Conservation (phyloP, 2,329 filamentous ascomycete genomes). For the Ascochyta pisi region DNA sequence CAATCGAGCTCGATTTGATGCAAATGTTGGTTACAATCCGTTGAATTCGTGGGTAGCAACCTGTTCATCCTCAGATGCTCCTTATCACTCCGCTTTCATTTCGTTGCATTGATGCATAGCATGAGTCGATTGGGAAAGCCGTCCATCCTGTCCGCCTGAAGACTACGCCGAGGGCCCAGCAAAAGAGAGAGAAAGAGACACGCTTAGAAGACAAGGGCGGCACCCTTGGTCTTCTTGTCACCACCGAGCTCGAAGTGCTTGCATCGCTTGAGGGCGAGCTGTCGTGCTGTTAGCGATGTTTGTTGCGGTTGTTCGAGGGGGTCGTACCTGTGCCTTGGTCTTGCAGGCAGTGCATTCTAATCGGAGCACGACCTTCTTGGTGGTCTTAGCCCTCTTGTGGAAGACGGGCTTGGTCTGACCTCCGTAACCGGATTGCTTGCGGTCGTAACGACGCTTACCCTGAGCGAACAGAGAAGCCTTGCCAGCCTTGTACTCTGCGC, state of each 20-base stretch:
- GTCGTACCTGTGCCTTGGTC: constrained; percentile 43
- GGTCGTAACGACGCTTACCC: constrained; percentile 95
- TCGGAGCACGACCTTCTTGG: constrained; percentile 99
- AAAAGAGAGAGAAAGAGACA: constrained; percentile 54
- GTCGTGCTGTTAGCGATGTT: constrained; percentile 60
- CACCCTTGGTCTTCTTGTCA: constrained; percentile 99
- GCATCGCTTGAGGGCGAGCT: constrained; percentile 98
- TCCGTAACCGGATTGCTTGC: constrained; percentile 98
- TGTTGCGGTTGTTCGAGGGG: too few relatives aligned
- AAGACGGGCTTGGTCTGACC: constrained; percentile 99
- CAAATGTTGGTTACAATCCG: constrained; percentile 50
- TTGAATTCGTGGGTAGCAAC: constrained; percentile 45
- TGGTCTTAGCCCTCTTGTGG: constrained; percentile 99
- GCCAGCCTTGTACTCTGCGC: constrained; percentile 84
- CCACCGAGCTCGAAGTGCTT: constrained; percentile 99
- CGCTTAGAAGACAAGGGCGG: constrained; percentile 98
- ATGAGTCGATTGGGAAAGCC: constrained; percentile 45
- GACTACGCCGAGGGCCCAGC: constrained; percentile 50
- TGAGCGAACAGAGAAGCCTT: constrained; percentile 96
- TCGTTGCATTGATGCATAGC: constrained; percentile 39
- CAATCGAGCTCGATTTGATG: constrained; percentile 51
- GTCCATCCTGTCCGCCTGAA: constrained; percentile 45
- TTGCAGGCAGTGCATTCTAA: constrained; percentile 98
- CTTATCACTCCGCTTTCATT: constrained; percentile 37
- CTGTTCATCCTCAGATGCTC: constrained; percentile 42